Percentiles rank a stretch among this genome's conserved stretches.
phyloP scores from a whole-genome alignment of 1,284 basidiomycete species.

The Pseudomicrostroma phylloplanum region DNA sequence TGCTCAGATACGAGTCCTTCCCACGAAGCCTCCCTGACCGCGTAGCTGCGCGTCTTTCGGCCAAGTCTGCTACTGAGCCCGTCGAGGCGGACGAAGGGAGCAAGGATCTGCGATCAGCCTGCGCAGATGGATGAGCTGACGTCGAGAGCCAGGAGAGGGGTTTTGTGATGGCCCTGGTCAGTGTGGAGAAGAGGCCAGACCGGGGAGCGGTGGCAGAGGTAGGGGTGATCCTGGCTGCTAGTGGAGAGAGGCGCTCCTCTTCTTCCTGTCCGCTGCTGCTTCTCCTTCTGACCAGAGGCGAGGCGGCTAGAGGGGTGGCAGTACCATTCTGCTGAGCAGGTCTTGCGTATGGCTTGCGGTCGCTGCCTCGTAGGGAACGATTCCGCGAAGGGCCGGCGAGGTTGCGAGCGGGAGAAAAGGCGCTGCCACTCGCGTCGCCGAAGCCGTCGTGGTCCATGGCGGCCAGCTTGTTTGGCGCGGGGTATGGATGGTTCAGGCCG shows the following conservation, averaged over 20 bases:
- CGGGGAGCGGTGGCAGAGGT: background rate
- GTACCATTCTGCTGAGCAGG: background rate
- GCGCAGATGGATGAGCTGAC: background rate
- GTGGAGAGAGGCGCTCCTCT: too few species aligned
- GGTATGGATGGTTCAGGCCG: too few species aligned
- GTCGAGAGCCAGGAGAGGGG: conserved; percentile 1
- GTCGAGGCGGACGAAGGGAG: background rate
- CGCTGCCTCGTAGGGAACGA: background rate
- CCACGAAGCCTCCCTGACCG: too few species aligned
- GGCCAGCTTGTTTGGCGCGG: too few species aligned
- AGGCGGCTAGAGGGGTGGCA: background rate
- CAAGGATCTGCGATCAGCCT: background rate
- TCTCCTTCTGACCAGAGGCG: background rate
- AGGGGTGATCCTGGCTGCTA: too few species aligned
- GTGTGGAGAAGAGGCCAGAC: background rate
- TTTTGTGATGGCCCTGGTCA: background rate
- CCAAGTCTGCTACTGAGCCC: background rate
- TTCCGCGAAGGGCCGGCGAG: background rate
- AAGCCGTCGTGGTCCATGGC: too few species aligned
- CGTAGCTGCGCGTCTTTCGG: too few species aligned
- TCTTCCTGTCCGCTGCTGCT: too few species aligned
- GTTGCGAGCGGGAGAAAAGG: background rate
- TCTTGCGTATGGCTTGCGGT: conserved; percentile 5
- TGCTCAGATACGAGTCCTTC: background rate
- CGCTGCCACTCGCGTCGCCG: too few species aligned